A percentile compares a stretch with the other conserved stretches of the same genome.
phyloP scores from a whole-genome alignment of 1,284 basidiomycete genomes.

The Moesziomyces globuligerus region DNA sequence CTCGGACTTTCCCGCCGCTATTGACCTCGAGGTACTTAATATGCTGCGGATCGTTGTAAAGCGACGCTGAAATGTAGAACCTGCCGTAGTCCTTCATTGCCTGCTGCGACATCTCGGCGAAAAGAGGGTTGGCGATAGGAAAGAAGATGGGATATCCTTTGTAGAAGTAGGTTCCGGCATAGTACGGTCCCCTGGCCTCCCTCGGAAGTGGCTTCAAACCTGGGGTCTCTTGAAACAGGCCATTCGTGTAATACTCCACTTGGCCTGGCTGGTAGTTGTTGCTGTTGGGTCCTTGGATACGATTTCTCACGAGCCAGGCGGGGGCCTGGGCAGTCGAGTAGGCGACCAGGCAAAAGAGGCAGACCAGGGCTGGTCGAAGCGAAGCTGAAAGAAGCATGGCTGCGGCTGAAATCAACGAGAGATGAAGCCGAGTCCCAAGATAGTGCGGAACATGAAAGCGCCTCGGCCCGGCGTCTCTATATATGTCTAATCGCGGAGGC shows the following conservation, averaged over 20 bases:
- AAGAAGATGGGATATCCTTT: conserved; percentile 10
- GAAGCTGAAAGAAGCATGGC: too few relatives aligned
- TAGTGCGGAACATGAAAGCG: too few relatives aligned
- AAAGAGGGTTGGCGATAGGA: background rate
- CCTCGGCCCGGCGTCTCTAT: too few relatives aligned
- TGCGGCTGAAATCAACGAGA: too few relatives aligned
- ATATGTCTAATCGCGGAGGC: too few relatives aligned
- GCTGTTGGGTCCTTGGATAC: too few relatives aligned
- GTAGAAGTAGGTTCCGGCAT: background rate
- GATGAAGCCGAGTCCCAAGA: too few relatives aligned
- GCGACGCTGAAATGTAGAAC: background rate
- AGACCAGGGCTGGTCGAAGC: too few relatives aligned
- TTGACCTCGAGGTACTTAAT: background rate
- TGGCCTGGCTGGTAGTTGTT: background rate
- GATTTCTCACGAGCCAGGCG: too few relatives aligned
- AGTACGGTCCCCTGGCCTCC: conserved; percentile 3
- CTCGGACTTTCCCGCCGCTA: background rate
- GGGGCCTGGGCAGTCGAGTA: too few relatives aligned
- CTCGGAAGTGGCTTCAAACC: background rate
- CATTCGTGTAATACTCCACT: background rate
- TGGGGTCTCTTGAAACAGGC: background rate
- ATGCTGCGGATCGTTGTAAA: background rate
- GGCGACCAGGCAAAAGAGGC: too few relatives aligned
- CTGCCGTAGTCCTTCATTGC: conserved; percentile 4
- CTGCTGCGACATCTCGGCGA: background rate